These are phyloP conservation scores for Anisodus tanguticus DNA, from an alignment of 257 asterid species.

Conservation along the genomic window DNA sequence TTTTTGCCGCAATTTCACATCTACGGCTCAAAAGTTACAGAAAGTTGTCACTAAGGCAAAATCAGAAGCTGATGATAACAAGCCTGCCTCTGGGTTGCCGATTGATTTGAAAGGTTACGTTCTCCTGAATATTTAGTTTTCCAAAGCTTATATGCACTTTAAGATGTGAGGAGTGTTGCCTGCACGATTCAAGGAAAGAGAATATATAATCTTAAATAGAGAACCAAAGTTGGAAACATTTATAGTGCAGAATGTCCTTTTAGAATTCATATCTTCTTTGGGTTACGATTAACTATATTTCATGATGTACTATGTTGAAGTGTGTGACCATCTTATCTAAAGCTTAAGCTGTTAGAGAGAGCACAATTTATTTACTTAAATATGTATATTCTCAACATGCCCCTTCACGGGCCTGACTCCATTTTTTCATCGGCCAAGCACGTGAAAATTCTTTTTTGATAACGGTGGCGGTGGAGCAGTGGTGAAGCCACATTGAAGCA, in stretches of 20 bases:
- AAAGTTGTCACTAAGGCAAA: slow-evolving; percentile 58
- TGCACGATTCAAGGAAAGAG: not conserved
- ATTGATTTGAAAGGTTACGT: slow-evolving; percentile 67
- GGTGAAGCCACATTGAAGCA: not conserved
- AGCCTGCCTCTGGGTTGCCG: slow-evolving; percentile 58
- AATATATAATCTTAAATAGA: not conserved
- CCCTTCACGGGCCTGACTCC: no score
- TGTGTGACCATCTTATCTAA: no score
- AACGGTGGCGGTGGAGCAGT: not conserved
- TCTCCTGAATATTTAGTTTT: not conserved
- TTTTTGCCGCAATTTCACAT: slow-evolving; percentile 51
- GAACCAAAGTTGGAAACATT: not conserved
- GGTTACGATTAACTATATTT: not conserved
- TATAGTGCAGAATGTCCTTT: not conserved
- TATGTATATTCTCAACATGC: no score
- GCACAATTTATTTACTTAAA: no score
- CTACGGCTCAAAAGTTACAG: slow-evolving; percentile 50
- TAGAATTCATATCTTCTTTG: not conserved
- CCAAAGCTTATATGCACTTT: slow-evolving; percentile 12
- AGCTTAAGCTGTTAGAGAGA: no score
- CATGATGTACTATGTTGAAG: not conserved
- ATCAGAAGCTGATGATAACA: slow-evolving; percentile 59
- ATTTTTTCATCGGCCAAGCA: no score
- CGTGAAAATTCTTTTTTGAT: no score
- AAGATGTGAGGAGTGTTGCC: not conserved